Evolutionary conservation across 176 grass and related monocot genomes (phyloP).

Genomic region (Lolium rigidum): DNA sequence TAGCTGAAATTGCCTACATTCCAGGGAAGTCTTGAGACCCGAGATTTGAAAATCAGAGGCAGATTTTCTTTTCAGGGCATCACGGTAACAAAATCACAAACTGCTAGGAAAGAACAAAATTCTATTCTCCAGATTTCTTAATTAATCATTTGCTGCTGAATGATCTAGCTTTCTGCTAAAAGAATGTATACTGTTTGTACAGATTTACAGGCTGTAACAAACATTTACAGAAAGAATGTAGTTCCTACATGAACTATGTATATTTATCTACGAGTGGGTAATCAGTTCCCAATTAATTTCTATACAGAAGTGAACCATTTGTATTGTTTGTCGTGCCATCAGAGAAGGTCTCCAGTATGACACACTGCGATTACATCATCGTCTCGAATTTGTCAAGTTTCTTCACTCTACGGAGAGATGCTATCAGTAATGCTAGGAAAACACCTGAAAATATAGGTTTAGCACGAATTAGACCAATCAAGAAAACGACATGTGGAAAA

Average conservation of each 20-base stretch:
- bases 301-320: conserved; percentile 14
- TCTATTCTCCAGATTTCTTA: not conserved
- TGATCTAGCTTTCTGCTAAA: conserved; percentile 29
- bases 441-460: conserved; percentile 59
- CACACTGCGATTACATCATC: conserved; percentile 55
- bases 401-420: conserved; percentile 85
- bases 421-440: conserved; percentile 65
- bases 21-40: not conserved
- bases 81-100: not conserved
- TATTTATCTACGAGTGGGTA: conserved; percentile 25
- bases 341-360: not conserved
- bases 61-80: not conserved
- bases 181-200: conserved; percentile 35
- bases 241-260: conserved; percentile 34
- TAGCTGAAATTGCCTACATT: not conserved
- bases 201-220: conserved; percentile 41
- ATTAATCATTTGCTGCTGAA: conserved; percentile 15
- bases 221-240: conserved; percentile 26
- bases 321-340: not conserved
- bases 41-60: not conserved
- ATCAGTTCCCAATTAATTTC: conserved; percentile 15
- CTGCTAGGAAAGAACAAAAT: not conserved
- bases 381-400: conserved; percentile 88
- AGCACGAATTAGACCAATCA: conserved; percentile 36
- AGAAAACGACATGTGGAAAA: not conserved